Evolutionary conservation across 768 basidiomycete genomes (phyloP).

Genomic region (Suillus subluteus): DNA sequence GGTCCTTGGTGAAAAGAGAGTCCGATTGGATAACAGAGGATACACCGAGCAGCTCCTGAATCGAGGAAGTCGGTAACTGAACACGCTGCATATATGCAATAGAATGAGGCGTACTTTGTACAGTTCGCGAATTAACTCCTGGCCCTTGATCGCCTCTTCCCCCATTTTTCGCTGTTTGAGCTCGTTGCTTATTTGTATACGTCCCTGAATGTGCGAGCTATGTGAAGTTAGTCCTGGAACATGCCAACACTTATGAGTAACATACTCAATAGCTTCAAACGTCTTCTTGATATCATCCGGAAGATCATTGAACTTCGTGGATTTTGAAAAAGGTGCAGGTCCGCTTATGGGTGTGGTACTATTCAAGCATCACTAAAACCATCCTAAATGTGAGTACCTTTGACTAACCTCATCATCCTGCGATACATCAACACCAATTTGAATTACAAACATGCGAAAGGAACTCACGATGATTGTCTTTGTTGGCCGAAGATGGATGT

Average conservation of each 20-base stretch:
- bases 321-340: conserved; percentile 41
- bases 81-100: neutral
- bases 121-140: conserved; percentile 65
- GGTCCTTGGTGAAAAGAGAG: conserved; percentile 63
- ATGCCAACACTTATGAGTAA: conserved; percentile 2
- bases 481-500: conserved; percentile 32
- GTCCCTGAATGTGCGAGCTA: conserved; percentile 75
- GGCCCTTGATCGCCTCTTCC: conserved; percentile 72
- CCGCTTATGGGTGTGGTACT: conserved; percentile 35
- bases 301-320: conserved; percentile 83
- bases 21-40: conserved; percentile 70
- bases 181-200: conserved; percentile 80
- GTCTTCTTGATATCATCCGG: conserved; percentile 67
- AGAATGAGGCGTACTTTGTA: conserved; percentile 56
- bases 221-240: conserved; percentile 16
- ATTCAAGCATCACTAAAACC: neutral
- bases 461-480: conserved; percentile 36
- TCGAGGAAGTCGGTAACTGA: neutral
- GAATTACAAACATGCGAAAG: neutral
- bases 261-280: conserved; percentile 76
- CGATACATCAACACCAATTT: conserved; percentile 1
- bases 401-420: conserved; percentile 33
- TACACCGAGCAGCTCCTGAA: conserved; percentile 66
- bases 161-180: conserved; percentile 76
- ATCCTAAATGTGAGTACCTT: neutral